Evolutionary conservation across 2,329 filamentous ascomycete species (phyloP).

Genomic region (Talaromyces atroroseus): DNA sequence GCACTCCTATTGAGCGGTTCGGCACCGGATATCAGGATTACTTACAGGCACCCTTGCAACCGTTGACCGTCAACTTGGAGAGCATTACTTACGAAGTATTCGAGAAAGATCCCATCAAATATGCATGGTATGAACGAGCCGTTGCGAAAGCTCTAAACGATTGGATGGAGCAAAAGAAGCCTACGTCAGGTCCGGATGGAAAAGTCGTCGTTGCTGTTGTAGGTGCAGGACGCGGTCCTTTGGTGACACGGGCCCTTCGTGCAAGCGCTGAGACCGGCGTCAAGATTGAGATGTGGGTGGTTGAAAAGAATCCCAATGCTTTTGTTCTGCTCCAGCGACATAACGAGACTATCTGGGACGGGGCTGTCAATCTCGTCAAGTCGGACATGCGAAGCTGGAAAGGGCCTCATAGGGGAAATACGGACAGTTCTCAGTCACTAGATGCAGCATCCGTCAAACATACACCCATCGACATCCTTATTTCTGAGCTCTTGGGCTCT

Average conservation of each 20-base stretch:
- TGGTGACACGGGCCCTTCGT: slow-evolving; percentile 79
- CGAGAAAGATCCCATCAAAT: slow-evolving; percentile 96
- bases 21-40: slow-evolving; percentile 82
- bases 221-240: slow-evolving; percentile 83
- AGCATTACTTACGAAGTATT: slow-evolving; percentile 98
- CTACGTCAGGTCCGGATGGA: slow-evolving; percentile 65
- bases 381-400: slow-evolving; percentile 97
- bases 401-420: slow-evolving; percentile 56
- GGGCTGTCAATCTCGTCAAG: slow-evolving; percentile 79
- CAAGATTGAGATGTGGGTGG: slow-evolving; percentile 77
- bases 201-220: slow-evolving; percentile 84
- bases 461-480: slow-evolving; percentile 70
- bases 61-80: slow-evolving; percentile 91
- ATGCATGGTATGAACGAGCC: slow-evolving; percentile 87
- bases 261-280: slow-evolving; percentile 74
- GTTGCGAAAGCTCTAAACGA: slow-evolving; percentile 75
- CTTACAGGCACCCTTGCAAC: slow-evolving; percentile 89
- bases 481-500: slow-evolving; percentile 86
- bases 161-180: slow-evolving; percentile 66
- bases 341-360: slow-evolving; percentile 75
- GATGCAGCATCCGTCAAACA: slow-evolving; percentile 22
- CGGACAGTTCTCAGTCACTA: slow-evolving; percentile 17
- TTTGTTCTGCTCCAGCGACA: slow-evolving; percentile 87
- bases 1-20: slow-evolving; percentile 59
- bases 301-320: slow-evolving; percentile 98